Evolutionary conservation across 805 yeast species (phyloP).

Genomic region (Metschnikowia cerradonensis): DNA sequence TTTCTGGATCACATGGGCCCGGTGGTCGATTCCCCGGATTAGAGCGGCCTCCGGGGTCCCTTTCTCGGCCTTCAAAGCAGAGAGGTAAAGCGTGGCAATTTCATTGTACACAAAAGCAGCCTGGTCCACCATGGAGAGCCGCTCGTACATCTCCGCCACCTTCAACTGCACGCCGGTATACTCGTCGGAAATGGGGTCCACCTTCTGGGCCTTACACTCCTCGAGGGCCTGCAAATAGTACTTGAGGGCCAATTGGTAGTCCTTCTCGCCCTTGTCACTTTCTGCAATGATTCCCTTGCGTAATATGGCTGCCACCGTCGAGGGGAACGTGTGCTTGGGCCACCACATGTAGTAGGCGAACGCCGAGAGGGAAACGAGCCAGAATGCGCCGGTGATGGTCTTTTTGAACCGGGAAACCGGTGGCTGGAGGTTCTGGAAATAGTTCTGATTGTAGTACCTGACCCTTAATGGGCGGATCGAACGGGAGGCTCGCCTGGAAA

Average conservation of each 20-base stretch:
- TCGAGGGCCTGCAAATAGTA: constrained; percentile 72
- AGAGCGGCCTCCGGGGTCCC: constrained; percentile 23
- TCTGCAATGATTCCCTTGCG: constrained; percentile 84
- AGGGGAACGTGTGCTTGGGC: constrained; percentile 69
- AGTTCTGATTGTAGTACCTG: constrained; percentile 11
- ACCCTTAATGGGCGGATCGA: neutral
- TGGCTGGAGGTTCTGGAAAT: constrained; percentile 13
- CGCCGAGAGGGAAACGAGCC: constrained; percentile 19
- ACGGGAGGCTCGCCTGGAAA: neutral
- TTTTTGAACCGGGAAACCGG: constrained; percentile 14
- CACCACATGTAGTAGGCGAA: constrained; percentile 45
- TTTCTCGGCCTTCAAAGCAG: constrained; percentile 41
- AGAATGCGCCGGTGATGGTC: constrained; percentile 11
- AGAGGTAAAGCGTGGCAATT: constrained; percentile 54
- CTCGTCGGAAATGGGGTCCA: constrained; percentile 65
- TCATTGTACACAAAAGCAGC: constrained; percentile 69
- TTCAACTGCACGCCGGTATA: constrained; percentile 90
- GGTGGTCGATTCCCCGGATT: constrained; percentile 24
- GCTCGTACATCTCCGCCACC: constrained; percentile 81
- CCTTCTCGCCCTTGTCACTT: constrained; percentile 57
- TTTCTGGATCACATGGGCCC: constrained; percentile 63
- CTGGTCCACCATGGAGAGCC: constrained; percentile 54
- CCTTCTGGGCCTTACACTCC: constrained; percentile 50
- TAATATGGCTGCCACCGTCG: constrained; percentile 63
- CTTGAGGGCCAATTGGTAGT: constrained; percentile 64